Conservation (phyloP, 352 stramenopile species). For the Globisporangium abappressorium region DNA sequence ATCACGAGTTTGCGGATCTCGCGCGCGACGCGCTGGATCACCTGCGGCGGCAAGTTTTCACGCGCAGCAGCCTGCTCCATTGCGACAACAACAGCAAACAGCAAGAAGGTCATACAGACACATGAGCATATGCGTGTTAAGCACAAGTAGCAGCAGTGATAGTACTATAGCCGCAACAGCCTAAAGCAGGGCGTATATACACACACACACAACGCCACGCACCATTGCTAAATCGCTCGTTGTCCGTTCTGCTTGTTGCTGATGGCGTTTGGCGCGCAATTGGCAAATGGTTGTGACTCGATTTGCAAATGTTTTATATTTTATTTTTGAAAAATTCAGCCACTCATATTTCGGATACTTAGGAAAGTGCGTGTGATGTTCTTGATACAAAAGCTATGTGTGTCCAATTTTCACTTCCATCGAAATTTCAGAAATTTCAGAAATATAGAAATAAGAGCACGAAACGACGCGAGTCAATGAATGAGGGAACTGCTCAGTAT, state of each 20-base stretch:
- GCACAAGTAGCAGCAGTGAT: neutral
- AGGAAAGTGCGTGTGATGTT: neutral
- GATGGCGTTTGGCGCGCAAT: constrained; percentile 6
- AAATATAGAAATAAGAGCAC: neutral
- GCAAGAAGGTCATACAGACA: neutral
- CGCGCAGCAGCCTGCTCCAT: constrained; percentile 22
- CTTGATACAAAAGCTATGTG: neutral
- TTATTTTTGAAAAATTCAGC: neutral
- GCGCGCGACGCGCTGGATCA: constrained; percentile 88
- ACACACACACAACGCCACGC: neutral
- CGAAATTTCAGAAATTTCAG: neutral
- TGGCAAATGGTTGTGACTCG: neutral
- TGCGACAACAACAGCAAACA: neutral
- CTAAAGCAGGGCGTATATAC: neutral
- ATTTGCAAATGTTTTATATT: constrained; percentile 5
- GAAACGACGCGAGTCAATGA: constrained; percentile 13
- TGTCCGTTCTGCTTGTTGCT: neutral
- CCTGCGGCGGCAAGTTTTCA: constrained; percentile 83
- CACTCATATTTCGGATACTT: neutral
- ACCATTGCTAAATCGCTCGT: neutral
- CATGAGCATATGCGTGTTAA: neutral
- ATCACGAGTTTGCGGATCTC: constrained; percentile 92
- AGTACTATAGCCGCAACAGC: neutral
- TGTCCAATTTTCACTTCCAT: neutral
- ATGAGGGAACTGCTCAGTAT: too few relatives aligned